Conservation (phyloP, 2,329 filamentous ascomycete genomes). For the Alternaria triticimaculans region DNA sequence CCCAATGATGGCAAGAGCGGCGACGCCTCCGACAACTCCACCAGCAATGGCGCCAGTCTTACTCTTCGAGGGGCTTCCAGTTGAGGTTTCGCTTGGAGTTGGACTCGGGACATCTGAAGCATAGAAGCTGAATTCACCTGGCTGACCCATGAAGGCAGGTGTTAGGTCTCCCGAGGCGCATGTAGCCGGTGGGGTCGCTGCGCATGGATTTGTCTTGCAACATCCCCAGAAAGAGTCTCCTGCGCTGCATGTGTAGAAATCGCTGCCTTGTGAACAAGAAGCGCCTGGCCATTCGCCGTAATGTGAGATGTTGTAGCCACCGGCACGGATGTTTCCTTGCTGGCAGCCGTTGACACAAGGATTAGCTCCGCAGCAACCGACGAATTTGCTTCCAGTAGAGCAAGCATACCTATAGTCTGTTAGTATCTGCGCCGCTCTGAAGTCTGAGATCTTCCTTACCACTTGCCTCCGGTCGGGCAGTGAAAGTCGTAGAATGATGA, state of each 20-base stretch:
- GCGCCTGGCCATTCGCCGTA: conserved; percentile 44
- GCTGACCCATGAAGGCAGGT: conserved; percentile 31
- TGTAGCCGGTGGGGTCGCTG: conserved; percentile 12
- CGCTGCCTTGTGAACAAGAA: conserved; percentile 34
- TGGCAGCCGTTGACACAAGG: conserved; percentile 50
- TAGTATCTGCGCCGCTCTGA: not conserved
- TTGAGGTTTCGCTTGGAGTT: not conserved
- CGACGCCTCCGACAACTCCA: conserved; percentile 36
- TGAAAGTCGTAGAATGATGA: conserved; percentile 23
- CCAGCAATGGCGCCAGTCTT: conserved; percentile 36
- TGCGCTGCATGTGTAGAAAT: conserved; percentile 48
- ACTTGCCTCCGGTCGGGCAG: conserved; percentile 30
- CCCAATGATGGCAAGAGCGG: conserved; percentile 32
- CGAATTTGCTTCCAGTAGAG: conserved; percentile 39
- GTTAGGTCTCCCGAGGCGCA: conserved; percentile 41
- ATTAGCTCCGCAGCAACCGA: conserved; percentile 51
- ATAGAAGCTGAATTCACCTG: conserved; percentile 28
- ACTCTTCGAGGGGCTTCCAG: conserved; percentile 6
- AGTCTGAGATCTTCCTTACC: conserved; percentile 15
- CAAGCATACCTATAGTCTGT: conserved; percentile 33
- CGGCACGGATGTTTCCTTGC: conserved; percentile 39
- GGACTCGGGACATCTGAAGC: not conserved
- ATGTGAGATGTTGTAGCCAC: conserved; percentile 41
- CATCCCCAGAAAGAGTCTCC: conserved; percentile 24
- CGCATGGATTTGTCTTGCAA: conserved; percentile 46